Percentiles rank a stretch among this genome's conserved stretches.
These are phyloP conservation scores for Plasmodium reichenowi DNA, from an alignment of 169 alveolate genomes.

Conservation along the genomic window DNA sequence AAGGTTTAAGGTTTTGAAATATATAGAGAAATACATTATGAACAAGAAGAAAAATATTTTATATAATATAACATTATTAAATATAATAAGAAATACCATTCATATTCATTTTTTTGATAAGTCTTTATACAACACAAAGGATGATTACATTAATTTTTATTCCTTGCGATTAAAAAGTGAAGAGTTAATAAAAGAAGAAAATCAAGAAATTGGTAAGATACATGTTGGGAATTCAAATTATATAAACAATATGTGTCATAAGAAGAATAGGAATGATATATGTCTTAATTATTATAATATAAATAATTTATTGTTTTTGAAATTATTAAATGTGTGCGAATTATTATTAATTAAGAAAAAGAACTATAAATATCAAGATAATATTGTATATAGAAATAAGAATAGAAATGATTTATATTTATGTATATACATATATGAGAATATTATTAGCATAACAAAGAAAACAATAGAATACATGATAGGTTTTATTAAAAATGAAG, in stretches of 20 bases:
- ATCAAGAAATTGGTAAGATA: background rate
- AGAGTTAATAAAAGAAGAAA: background rate
- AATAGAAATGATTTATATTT: slow-evolving; percentile 15
- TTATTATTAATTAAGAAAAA: background rate
- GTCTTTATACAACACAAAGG: background rate
- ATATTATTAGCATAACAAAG: slow-evolving; percentile 15
- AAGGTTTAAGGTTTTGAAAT: slow-evolving; percentile 19
- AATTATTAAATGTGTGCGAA: slow-evolving; percentile 31
- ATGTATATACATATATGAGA: slow-evolving; percentile 22
- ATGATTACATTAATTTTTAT: background rate
- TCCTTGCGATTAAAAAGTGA: background rate
- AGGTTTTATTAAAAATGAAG: background rate
- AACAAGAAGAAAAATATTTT: slow-evolving; percentile 11
- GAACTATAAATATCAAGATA: no score
- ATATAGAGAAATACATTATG: slow-evolving; percentile 24
- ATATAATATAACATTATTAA: slow-evolving; percentile 27
- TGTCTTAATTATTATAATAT: slow-evolving; percentile 3
- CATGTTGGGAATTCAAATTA: background rate
- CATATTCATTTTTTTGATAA: slow-evolving; percentile 16
- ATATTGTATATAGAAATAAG: background rate
- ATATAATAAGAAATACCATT: slow-evolving; percentile 31
- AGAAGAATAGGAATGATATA: background rate
- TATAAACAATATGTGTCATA: background rate
- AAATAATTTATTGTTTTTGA: slow-evolving; percentile 29
- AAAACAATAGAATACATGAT: background rate